Base-by-base conservation (phyloP, 768 basidiomycete species). In the Pholiota microspora region DNA sequence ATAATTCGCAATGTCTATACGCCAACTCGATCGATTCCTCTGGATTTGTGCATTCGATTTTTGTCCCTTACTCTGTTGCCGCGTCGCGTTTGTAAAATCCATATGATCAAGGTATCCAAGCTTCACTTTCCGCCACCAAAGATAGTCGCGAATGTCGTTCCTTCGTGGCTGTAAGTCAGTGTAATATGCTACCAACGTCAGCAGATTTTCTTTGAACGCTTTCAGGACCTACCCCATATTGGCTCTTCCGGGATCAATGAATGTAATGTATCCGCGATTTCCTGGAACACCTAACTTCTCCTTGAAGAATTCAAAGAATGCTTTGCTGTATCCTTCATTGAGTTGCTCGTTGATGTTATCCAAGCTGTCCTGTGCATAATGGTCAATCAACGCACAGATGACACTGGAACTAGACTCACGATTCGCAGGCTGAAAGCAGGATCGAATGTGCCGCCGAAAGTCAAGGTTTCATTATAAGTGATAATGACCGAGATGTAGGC, bases 381-480 rank as follows among this genome's bases (percentile, higher is more conserved):
- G 15, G 31, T 53, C 15, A 21, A 23, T 46, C 23, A 7, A 15
- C 1, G 34, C 12, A 50, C 15, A 24, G n/a, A 42, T 32, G 38
- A 5, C 2, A 25, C 7, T 6, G n/a, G 23, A 42, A 23, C 18
- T 36, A 24, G 7, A 73, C 86, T 50, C 55, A 89, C 88, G 55
- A 86, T 69, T 44, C 66, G 68, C 50, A 89, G 69, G 47, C 78
- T 71, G 68, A 86, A 80, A 3, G 86, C 83, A 16, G 87, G 87
- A 13, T 88, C 86, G 50, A 86, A 79, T 3, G 80, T 79, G 12
- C 86, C 87, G 16, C 59, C 73, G 62, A 83, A 88, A 2, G 82
- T 77, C 55, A 88, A 75, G 31, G 72, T 75, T 50, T 88, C 82
- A 59, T 84, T 82, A 71, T 84, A 75, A 9, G 66, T 73, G 60